Conservation (phyloP, 495 filamentous ascomycete genomes). For the Haplographium delicatum region DNA sequence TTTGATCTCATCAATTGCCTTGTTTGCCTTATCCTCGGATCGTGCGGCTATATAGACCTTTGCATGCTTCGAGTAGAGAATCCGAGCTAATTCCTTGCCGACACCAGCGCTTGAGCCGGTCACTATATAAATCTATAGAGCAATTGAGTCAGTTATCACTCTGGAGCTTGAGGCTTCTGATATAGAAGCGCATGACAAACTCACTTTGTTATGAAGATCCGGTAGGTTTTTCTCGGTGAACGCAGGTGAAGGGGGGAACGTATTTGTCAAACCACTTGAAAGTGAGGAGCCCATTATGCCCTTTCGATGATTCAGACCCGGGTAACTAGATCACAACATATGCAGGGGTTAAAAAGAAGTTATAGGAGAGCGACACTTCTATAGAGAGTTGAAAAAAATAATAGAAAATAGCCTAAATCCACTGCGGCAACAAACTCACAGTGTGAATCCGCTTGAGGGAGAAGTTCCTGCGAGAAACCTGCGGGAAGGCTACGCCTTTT, state of each 20-base stretch:
- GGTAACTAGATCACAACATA: no score
- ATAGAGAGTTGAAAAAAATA: no score
- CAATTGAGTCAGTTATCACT: neutral
- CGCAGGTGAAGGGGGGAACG: slow-evolving; percentile 1
- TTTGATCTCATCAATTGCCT: slow-evolving; percentile 43
- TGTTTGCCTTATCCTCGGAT: slow-evolving; percentile 42
- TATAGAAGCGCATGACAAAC: neutral
- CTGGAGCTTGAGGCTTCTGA: neutral
- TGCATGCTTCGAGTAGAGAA: slow-evolving; percentile 52
- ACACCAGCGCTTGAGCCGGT: slow-evolving; percentile 39
- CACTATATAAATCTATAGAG: slow-evolving; percentile 13
- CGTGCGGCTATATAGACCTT: slow-evolving; percentile 61
- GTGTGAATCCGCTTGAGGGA: no score
- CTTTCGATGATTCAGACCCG: no score
- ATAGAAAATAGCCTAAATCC: no score
- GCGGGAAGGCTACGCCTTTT: no score
- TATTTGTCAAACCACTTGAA: neutral
- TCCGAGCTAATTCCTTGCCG: slow-evolving; percentile 57
- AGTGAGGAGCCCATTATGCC: no score
- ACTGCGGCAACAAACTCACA: no score
- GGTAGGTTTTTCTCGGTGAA: slow-evolving; percentile 9
- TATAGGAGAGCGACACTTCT: no score
- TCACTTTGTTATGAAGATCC: slow-evolving; percentile 9
- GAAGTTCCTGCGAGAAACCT: no score
- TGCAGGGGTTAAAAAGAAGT: no score